Base-by-base conservation (phyloP, 768 basidiomycete species). In the Kwoniella sp. region DNA sequence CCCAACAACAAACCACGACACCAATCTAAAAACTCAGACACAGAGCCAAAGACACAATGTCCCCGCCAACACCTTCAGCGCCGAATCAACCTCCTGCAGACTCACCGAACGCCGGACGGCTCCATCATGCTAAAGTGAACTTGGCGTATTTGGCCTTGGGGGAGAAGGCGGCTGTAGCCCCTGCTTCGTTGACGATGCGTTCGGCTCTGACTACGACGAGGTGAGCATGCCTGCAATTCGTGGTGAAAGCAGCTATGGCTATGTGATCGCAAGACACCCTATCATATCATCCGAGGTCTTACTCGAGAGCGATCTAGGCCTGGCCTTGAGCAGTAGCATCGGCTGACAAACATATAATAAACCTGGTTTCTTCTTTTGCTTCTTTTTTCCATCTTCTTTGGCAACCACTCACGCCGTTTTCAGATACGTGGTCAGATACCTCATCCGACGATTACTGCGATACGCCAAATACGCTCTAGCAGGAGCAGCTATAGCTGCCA, bases 401-500 rank as follows among this genome's bases (percentile, higher is more conserved):
- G n/a, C n/a, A n/a, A n/a, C n/a, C n/a, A n/a, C n/a, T n/a, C n/a
- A n/a, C n/a, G n/a, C n/a, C n/a, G n/a, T n/a, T n/a, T 44, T 15
- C 24, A 77, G 75, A 66, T 77, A 77, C 60, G 70, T 65, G 2
- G 40, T 77, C 6, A 58, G 68, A 29, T 77, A 77, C 57, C 55
- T 68, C 10, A 67, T 77, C 12, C 46, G 64, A 8, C 52, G 75
- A 19, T 46, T 72, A 17, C 33, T 77, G 2, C 68, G 75, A 37
- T 77, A 77, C 61, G 75, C 72, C 15, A 77, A 77, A 60, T 77
- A 77, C 58, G 75, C 75, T 7, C 63, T 63, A 17, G 68, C 68
- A 2, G 75, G 72, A 29, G 71, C 68, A 6, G 40, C 70, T 13
- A 56, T 70, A 15, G 72, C 75, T 26, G 65, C 68, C 26, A 25